A percentile compares a stretch with the other conserved stretches of the same genome.
phyloP scores from a whole-genome alignment of 805 yeast genomes.

The Starmerella bacillaris region DNA sequence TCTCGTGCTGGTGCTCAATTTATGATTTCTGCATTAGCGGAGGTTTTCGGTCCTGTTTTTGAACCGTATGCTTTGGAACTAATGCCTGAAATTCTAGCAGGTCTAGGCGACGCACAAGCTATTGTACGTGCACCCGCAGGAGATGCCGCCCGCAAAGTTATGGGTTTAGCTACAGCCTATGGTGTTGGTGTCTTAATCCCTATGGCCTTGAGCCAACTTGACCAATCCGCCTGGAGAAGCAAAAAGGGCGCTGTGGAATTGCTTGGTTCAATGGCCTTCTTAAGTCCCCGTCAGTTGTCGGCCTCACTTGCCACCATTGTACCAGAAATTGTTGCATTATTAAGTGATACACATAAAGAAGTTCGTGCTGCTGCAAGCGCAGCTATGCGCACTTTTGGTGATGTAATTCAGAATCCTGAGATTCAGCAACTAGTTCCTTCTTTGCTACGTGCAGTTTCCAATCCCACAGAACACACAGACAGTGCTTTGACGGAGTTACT shows the following conservation, averaged over 20 bases:
- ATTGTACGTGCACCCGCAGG: conserved; percentile 85
- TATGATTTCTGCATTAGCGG: conserved; percentile 70
- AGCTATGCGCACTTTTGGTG: conserved; percentile 80
- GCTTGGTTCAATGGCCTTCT: conserved; percentile 92
- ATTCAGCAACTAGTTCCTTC: conserved; percentile 80
- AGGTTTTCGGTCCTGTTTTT: conserved; percentile 52
- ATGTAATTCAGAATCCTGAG: conserved; percentile 92
- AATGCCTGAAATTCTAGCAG: conserved; percentile 60
- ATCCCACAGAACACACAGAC: conserved; percentile 81
- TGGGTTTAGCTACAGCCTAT: conserved; percentile 78
- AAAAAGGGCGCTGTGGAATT: conserved; percentile 93
- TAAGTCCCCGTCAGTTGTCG: conserved; percentile 86
- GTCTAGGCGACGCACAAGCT: conserved; percentile 66
- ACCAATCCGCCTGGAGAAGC: conserved; percentile 86
- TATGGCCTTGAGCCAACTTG: conserved; percentile 65
- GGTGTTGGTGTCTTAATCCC: conserved; percentile 89
- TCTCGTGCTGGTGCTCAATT: conserved; percentile 77
- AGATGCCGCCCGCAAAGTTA: conserved; percentile 67
- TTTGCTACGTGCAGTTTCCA: conserved; percentile 81
- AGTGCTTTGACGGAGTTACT: conserved; percentile 70
- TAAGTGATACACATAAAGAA: conserved; percentile 90
- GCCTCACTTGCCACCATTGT: conserved; percentile 75
- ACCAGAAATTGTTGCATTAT: conserved; percentile 89
- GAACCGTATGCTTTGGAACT: conserved; percentile 90
- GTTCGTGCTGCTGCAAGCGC: conserved; percentile 89